Evolutionary conservation across 2,329 filamentous ascomycete genomes (phyloP).

Genomic region (Fulvia fulva): DNA sequence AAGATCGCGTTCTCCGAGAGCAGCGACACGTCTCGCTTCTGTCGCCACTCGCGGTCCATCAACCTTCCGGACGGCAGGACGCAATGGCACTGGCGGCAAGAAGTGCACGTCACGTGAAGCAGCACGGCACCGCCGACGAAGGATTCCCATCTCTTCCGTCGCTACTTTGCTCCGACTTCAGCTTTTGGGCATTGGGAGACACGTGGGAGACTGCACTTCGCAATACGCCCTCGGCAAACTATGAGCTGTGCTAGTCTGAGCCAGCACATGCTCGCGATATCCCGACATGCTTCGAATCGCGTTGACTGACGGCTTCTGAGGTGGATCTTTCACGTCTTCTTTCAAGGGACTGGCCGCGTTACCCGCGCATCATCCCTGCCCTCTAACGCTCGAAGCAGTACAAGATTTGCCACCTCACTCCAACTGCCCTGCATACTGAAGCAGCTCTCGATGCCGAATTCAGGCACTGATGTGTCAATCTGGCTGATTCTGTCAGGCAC

Average conservation of each 20-base stretch:
- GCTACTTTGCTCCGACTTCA: neutral
- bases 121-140: neutral
- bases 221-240: neutral
- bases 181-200: neutral
- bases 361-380: conserved; percentile 8
- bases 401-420: conserved; percentile 2
- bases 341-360: conserved; percentile 2
- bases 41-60: neutral
- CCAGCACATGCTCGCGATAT: neutral
- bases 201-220: neutral
- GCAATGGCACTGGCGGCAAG: neutral
- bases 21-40: neutral
- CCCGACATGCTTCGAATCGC: neutral
- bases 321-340: neutral
- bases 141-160: neutral
- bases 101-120: neutral
- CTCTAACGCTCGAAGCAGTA: conserved; percentile 4
- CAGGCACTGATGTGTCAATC: conserved; percentile 1
- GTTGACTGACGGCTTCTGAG: neutral
- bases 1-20: neutral
- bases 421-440: neutral
- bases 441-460: conserved; percentile 2
- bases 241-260: neutral
- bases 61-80: neutral
- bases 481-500: neutral